These are phyloP conservation scores for Oenanthe sinensis DNA, from an alignment of 129 eudicot species.

Conservation along the genomic window DNA sequence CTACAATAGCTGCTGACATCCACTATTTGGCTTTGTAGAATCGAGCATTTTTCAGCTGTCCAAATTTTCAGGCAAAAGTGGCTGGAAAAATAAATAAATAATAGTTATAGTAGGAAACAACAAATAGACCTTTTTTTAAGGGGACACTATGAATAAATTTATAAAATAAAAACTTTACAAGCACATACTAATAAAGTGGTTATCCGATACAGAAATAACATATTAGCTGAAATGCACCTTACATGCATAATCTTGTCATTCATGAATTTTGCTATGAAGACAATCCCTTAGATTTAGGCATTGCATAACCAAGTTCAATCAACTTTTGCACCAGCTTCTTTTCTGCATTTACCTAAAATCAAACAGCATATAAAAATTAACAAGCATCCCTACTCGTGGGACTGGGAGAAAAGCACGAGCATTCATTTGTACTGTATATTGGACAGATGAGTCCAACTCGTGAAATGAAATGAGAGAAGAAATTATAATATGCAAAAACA, in stretches of 20 bases:
- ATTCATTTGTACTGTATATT: background rate
- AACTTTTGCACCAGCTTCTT: constrained; percentile 76
- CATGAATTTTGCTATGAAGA: constrained; percentile 11
- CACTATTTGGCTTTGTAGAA: background rate
- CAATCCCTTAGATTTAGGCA: constrained; percentile 24
- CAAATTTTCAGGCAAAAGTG: background rate
- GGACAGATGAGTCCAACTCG: background rate
- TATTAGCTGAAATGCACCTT: background rate
- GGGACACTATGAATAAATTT: background rate
- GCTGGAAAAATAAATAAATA: background rate
- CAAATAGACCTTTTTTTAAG: background rate
- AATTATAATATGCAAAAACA: background rate
- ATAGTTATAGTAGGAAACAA: background rate
- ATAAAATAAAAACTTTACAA: background rate
- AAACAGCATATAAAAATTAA: background rate
- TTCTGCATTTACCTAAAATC: constrained; percentile 59
- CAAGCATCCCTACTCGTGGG: background rate
- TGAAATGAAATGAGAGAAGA: background rate
- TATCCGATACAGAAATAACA: background rate
- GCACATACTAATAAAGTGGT: background rate
- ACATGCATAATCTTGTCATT: background rate
- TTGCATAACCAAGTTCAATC: constrained; percentile 66
- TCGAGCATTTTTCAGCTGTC: background rate
- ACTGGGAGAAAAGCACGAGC: background rate
- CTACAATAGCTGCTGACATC: background rate